Base-by-base conservation (phyloP, 208 protist species). In the Acanthamoeba lenticulata region DNA sequence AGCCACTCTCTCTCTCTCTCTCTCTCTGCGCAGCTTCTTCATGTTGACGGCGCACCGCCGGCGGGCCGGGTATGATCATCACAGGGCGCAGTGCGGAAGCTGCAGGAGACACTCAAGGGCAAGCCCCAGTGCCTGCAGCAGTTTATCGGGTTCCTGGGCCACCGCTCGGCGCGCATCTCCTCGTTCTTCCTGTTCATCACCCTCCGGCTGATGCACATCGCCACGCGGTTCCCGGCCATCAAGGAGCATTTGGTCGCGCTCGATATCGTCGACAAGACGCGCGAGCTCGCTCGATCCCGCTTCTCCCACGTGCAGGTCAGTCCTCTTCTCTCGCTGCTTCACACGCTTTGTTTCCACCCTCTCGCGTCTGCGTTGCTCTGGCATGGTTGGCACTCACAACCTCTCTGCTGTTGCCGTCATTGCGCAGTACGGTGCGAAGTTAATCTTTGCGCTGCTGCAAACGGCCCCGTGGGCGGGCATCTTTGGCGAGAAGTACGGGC, bases 141-240 rank as follows among this genome's bases (percentile, higher is more conserved):
- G 42, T 52, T 92, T 3, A 21, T 92, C 2, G 40, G n/a, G 9
- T 79, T 52, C 34, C 11, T 92, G 17, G 88, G 60, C 13, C 88
- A 92, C 40, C 88, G 88, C 44, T 92, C 57, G 38, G 88, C 42
- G 32, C 49, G 40, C 13, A 27, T 92, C 0, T 92, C 88, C 1
- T 79, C 88, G 24, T 92, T 92, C 60, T 92, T 77, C 65, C 57
- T 79, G 42, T 92, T 92, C 45, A 67, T 92, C 9, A 17, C 47
- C 4, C 15, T 77, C 6, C 88, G 45, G 4, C 45, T 92, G 19
- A 49, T 92, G 62, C 38, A 79, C 42, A 92, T 92, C 1, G 57
- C 49, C 49, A 24, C 29, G 34, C 21, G 21, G 11, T 40, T 42
- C 62, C 19, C 88, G 21, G n/a, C 15, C 32, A 92, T 92, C 17